phyloP scores from a whole-genome alignment of 352 stramenopile genomes.

The Globisporangium perplexum region DNA sequence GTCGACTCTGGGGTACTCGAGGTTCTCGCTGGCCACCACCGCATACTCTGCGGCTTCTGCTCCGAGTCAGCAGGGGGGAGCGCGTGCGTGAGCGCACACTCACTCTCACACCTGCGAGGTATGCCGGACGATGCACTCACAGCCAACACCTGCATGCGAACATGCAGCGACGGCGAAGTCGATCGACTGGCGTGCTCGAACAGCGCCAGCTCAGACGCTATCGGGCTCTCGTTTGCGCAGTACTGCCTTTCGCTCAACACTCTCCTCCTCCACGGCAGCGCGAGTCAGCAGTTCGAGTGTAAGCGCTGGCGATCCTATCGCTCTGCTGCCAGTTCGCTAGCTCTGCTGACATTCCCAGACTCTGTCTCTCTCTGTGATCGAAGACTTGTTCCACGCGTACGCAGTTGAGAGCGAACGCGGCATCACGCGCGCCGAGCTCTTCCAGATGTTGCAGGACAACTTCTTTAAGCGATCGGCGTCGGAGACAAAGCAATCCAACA shows the following conservation, averaged over 20 bases:
- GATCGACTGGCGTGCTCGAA: neutral
- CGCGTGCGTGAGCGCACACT: slow-evolving; percentile 2
- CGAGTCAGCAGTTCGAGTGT: slow-evolving; percentile 58
- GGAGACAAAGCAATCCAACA: slow-evolving; percentile 7
- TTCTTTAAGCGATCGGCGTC: slow-evolving; percentile 9
- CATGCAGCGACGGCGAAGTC: neutral
- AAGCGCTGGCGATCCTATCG: neutral
- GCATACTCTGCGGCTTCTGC: slow-evolving; percentile 39
- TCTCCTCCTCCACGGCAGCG: slow-evolving; percentile 34
- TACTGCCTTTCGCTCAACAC: slow-evolving; percentile 41
- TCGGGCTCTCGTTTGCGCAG: slow-evolving; percentile 39
- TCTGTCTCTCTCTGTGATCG: neutral
- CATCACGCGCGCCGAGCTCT: slow-evolving; percentile 47
- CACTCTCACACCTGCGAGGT: neutral
- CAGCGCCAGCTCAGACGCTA: neutral
- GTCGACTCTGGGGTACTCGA: slow-evolving; percentile 32
- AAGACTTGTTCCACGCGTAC: slow-evolving; percentile 59
- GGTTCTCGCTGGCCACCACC: slow-evolving; percentile 37
- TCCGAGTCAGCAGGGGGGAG: slow-evolving; percentile 7
- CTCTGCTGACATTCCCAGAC: neutral
- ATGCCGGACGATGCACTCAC: neutral
- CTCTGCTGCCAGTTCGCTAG: neutral
- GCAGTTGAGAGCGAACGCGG: slow-evolving; percentile 42
- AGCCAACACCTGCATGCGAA: too few species aligned
- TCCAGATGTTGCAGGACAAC: slow-evolving; percentile 55